Evolutionary conservation across 495 filamentous ascomycete genomes (phyloP), one percentile per base, ranked within the genome.

Genomic region (Copromyces sp.): DNA sequence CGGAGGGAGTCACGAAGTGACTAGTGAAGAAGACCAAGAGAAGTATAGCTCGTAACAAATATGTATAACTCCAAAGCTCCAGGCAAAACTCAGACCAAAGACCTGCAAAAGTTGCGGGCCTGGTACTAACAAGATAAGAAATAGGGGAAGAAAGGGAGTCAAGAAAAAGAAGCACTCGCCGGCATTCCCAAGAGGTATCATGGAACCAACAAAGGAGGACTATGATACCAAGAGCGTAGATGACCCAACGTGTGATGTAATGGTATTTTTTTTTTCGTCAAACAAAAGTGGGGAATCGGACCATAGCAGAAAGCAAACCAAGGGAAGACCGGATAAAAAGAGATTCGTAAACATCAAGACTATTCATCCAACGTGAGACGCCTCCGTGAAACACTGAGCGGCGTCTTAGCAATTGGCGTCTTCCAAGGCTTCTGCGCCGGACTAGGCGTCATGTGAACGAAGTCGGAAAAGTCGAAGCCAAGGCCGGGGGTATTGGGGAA

Each of bases 381-480:
- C 70, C 82, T 75, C 68, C 82, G 78, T 16, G 83, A 77, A 7
- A 81, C 73, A 70, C 79, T 84, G 20, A 83, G 75, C 24, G 84
- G 84, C 8, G 84, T 85, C 76, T 80, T 82, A 1, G 77, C 74
- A 79, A 77, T 89, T 84, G 71, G 95, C 89, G 83, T 89, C 87
- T 91, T 84, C 90, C 90, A 97, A 5, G 89, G 86, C 72, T 89
- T 93, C 81, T 97, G 95, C 12, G 94, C 95, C 3, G 95, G 96
- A 75, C 92, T 95, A 6, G 96, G 95, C 16, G 95, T 97, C 81
- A 98, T 93, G 78, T 99, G 97, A 73, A 98, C 91, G 79, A 97
- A 99, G 79, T 98, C 96, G 9, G 94, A 90, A 82, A 98, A 97
- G 83, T 98, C 95, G 83, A 98, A 97, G 73, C 89, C 89, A 71